phyloP scores from a whole-genome alignment of 495 filamentous ascomycete genomes.

The Aspergillus asperescens region DNA sequence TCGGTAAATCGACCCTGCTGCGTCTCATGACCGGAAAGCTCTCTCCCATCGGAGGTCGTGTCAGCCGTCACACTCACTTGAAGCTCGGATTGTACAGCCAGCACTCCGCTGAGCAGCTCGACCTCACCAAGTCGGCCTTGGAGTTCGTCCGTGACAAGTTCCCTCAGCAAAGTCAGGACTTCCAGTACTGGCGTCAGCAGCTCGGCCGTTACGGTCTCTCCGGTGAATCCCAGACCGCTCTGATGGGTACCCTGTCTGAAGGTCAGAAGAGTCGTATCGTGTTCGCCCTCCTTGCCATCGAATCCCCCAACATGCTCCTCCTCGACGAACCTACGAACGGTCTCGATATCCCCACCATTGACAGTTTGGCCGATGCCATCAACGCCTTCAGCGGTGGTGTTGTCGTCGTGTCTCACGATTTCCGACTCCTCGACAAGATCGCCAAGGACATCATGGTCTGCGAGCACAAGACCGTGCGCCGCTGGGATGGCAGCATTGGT shows the following conservation, averaged over 20 bases:
- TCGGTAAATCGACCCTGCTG: slow-evolving; percentile 97
- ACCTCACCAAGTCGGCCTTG: slow-evolving; percentile 93
- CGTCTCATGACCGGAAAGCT: slow-evolving; percentile 97
- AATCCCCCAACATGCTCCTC: slow-evolving; percentile 94
- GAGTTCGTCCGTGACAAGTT: slow-evolving; percentile 99
- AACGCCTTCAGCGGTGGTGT: slow-evolving; percentile 95
- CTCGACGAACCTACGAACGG: slow-evolving; percentile 99
- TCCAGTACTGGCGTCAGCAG: slow-evolving; percentile 99
- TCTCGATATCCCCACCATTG: slow-evolving; percentile 98
- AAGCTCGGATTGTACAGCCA: slow-evolving; percentile 97
- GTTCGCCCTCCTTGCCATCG: slow-evolving; percentile 93
- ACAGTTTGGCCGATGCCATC: slow-evolving; percentile 95
- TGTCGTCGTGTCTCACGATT: slow-evolving; percentile 97
- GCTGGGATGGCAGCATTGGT: slow-evolving; percentile 85
- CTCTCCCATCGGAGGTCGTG: slow-evolving; percentile 72
- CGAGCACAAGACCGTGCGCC: slow-evolving; percentile 85
- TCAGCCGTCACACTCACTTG: slow-evolving; percentile 91
- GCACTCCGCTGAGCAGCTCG: slow-evolving; percentile 96
- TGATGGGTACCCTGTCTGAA: slow-evolving; percentile 97
- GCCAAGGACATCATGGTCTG: slow-evolving; percentile 99
- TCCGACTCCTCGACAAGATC: slow-evolving; percentile 98
- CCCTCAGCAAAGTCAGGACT: slow-evolving; percentile 80
- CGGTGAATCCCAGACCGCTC: slow-evolving; percentile 88
- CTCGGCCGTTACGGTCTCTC: slow-evolving; percentile 88
- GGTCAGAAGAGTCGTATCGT: slow-evolving; percentile 98